Conservation (phyloP, 106 monocot genomes). For the Cymbidium sinense region DNA sequence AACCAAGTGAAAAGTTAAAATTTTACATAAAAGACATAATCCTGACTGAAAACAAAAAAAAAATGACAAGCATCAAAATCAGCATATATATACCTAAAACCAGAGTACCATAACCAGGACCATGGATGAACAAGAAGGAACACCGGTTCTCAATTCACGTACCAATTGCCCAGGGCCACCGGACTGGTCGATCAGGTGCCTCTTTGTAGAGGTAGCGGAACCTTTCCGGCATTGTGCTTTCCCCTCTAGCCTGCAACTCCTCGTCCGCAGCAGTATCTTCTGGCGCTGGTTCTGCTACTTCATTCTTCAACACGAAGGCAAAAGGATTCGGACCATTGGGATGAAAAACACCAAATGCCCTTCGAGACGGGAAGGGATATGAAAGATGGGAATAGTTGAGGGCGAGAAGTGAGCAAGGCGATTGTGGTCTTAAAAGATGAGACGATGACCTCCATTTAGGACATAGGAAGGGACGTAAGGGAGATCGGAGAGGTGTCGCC, state of each 20-base stretch:
- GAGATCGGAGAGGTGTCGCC: slow-evolving; percentile 17
- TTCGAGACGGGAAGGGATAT: background rate
- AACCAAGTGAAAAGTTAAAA: background rate
- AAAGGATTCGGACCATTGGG: background rate
- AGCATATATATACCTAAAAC: background rate
- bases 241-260: slow-evolving; percentile 18
- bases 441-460: slow-evolving; percentile 1
- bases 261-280: slow-evolving; percentile 3
- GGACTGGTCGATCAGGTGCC: slow-evolving; percentile 34
- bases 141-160: background rate
- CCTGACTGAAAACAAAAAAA: background rate
- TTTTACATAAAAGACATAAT: background rate
- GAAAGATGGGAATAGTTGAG: background rate
- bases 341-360: background rate
- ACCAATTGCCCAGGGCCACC: slow-evolving; percentile 45
- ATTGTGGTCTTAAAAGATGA: background rate
- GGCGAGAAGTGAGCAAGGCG: background rate
- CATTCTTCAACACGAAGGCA: slow-evolving; percentile 2
- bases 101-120: background rate
- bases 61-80: background rate
- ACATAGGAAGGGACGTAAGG: slow-evolving; percentile 14
- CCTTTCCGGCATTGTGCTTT: slow-evolving; percentile 50
- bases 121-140: background rate
- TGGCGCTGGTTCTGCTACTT: background rate
- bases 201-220: slow-evolving; percentile 32